Conservation (phyloP, 108 stramenopile genomes). For the Mayamaea pseudoterrestris region DNA sequence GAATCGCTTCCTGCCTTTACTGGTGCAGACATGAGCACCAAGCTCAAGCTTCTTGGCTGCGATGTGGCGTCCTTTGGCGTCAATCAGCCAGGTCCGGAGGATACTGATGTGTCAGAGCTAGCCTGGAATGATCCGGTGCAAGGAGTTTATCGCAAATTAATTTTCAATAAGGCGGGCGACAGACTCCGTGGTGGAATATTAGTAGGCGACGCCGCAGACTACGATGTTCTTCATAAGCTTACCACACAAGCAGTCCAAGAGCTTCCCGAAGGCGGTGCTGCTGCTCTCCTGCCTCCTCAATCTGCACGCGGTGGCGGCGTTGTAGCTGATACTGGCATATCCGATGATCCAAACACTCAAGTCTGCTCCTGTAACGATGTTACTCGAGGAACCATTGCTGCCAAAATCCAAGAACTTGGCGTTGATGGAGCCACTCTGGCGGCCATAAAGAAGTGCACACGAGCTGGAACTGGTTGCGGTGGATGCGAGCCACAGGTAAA, state of each 20-base stretch:
- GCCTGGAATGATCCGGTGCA: constrained; percentile 84
- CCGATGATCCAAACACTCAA: constrained; percentile 60
- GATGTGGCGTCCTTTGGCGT: constrained; percentile 92
- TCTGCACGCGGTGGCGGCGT: constrained; percentile 38
- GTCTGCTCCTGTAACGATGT: constrained; percentile 93
- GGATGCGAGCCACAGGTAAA: constrained; percentile 89
- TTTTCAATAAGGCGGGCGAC: constrained; percentile 87
- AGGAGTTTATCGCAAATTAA: constrained; percentile 88
- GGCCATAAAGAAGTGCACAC: constrained; percentile 72
- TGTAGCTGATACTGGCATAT: constrained; percentile 38
- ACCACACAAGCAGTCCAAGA: constrained; percentile 53
- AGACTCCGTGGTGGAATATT: constrained; percentile 84
- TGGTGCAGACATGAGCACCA: constrained; percentile 88
- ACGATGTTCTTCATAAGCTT: constrained; percentile 64
- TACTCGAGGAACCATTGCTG: constrained; percentile 54
- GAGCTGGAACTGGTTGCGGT: constrained; percentile 88
- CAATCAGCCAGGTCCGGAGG: constrained; percentile 73
- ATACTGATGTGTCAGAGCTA: constrained; percentile 65
- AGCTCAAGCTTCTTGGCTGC: constrained; percentile 90
- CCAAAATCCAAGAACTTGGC: constrained; percentile 58
- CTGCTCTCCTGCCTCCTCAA: constrained; percentile 46
- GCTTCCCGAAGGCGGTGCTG: constrained; percentile 56
- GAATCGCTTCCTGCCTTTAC: constrained; percentile 55
- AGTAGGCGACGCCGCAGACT: constrained; percentile 87
- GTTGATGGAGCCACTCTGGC: constrained; percentile 58